Base-by-base conservation (phyloP, 768 basidiomycete species). In the Tylopilus plumbeoviolaceoides region DNA sequence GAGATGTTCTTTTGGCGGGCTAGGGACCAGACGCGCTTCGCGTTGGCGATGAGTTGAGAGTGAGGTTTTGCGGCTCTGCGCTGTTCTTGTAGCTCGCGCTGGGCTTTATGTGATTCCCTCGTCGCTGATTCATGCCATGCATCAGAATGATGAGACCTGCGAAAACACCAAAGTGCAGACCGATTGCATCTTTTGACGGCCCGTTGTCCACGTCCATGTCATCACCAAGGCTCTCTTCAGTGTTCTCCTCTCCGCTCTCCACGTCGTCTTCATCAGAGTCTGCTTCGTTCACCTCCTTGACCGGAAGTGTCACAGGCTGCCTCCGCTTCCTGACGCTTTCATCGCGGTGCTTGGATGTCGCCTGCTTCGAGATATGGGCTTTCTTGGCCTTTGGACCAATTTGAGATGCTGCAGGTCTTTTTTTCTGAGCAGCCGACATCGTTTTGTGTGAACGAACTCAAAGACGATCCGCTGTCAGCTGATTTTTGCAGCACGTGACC, bases 11-110 rank as follows among this genome's bases (percentile, higher is more conserved):
- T 87, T 69, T 87, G 80, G 50, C 84, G 81, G 1, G 87, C 87
- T 15, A 83, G 76, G 2, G 83, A 78, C 91, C 91, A 94, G 10
- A 88, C 74, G 12, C 76, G 76, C 68, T 94, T 92, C 33, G 90
- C 89, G 49, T 85, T 78, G 10, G 68, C 67, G 30, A 93, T 79
- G 1, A 93, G 67, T 7, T 75, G 71, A 0, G 88, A 86, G 65
- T 93, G 82, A 0, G 89, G 90, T 68, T 89, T 92, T 3, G 86
- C 78, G 0, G 87, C 87, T 40, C 78, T 80, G 11, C 91, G 83
- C 59, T 90, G 84, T 21, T 82, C 80, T 20, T 79, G 79, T 0
- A 91, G 66, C 8, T 62, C 75, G 47, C 83, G 83, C 66, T 92
- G 90, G 0, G 74, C 82, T 65, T 83, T 83, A 53, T 89, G 89